Conservation (phyloP, 257 asterid species). For the Solanum acaule region DNA sequence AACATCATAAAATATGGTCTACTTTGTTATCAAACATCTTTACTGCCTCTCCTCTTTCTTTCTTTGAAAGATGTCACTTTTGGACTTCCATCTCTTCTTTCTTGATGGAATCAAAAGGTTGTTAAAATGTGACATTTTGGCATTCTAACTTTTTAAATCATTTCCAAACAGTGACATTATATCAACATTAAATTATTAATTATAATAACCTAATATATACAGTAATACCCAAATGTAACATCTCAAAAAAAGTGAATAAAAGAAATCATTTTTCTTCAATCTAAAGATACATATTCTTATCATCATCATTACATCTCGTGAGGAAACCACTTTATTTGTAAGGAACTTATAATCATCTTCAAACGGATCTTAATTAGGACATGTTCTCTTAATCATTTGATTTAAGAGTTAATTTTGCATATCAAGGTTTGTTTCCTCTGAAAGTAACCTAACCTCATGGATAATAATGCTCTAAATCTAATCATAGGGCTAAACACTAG, state of each 20-base stretch:
- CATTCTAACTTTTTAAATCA: conserved; percentile 16
- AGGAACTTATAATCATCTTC: background rate
- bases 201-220: background rate
- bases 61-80: conserved; percentile 19
- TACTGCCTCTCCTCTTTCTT: conserved; percentile 12
- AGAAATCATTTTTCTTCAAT: conserved; percentile 49
- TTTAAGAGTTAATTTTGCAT: background rate
- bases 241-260: conserved; percentile 18
- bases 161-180: conserved; percentile 10
- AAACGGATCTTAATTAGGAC: background rate
- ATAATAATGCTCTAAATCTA: background rate
- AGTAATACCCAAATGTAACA: conserved; percentile 12
- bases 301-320: conserved; percentile 26
- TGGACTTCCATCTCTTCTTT: conserved; percentile 9
- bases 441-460: background rate
- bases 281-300: conserved; percentile 28
- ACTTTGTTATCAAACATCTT: conserved; percentile 35
- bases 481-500: background rate
- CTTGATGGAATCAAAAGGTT: conserved; percentile 26
- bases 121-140: conserved; percentile 5
- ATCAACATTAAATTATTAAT: conserved; percentile 10
- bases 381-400: background rate
- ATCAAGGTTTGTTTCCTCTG: background rate
- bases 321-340: background rate
- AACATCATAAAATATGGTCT: conserved; percentile 31